Base-by-base conservation (phyloP, 2,329 filamentous ascomycete genomes). In the Pyrenophora teres region DNA sequence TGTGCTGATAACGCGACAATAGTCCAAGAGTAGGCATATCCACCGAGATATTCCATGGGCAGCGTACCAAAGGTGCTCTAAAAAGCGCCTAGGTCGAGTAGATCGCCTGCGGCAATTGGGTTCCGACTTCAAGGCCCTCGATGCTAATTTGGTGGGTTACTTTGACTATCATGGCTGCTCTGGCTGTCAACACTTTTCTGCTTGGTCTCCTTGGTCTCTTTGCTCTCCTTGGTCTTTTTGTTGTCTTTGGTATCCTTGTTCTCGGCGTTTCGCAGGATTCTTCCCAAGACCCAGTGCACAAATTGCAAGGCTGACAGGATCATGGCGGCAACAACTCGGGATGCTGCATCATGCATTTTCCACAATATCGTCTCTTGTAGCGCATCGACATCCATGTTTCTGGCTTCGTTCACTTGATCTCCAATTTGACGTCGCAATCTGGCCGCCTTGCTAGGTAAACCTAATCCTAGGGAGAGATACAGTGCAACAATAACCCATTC, bases 201-300 rank as follows among this genome's bases (percentile, higher is more conserved):
- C 27, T 30, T 30, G 8, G 27, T 30, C 10, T 10, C 9, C 27
- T 27, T 27, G 6, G 25, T 10, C 7, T 27, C 9, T 10, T 27
- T 27, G 25, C 9, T 27, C 9, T 27, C 25, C 2, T 30, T 30
- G 9, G 27, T 30, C 27, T 30, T 30, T 13, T 10, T 10, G 27
- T 8, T 18, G 15, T 18, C 10, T 30, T 30, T 12, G 27, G 27
- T 13, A 9, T 30, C 27, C 9, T 43, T 43, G 1, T 49, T 41
- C 3, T 49, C 40, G 39, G 53, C 56, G n/a, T 63, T 65, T n/a
- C 63, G 63, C 16, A 69, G 32, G 43, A 70, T 59, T 44, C 64
- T 70, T 8, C 68, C 69, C 9, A 71, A 40, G 39, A 72, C 60
- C 68, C 68, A 72, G 50, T 72, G 69, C 23, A 67, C 62, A 40